Evolutionary conservation across 768 basidiomycete species (phyloP).

Genomic region (Leccinum boreale): DNA sequence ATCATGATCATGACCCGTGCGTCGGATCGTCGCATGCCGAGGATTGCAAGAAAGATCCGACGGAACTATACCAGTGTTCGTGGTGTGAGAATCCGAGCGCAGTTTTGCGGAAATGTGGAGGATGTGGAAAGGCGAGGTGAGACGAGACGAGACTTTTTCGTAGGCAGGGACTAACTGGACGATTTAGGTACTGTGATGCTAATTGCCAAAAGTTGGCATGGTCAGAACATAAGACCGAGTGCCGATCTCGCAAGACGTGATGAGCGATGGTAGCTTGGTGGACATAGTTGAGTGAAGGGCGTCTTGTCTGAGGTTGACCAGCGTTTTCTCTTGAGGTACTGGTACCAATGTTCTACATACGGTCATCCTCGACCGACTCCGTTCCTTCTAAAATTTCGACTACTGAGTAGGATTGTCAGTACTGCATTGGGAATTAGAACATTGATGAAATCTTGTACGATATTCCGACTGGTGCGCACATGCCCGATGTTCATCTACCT

Average conservation of each 20-base stretch:
- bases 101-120: constrained; percentile 48
- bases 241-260: not conserved
- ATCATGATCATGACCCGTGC: not conserved
- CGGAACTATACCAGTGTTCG: constrained; percentile 54
- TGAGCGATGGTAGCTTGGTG: not conserved
- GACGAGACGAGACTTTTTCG: not conserved
- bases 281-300: not conserved
- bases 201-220: constrained; percentile 16
- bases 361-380: not conserved
- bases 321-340: not conserved
- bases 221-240: constrained; percentile 13
- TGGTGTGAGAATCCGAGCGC: constrained; percentile 65
- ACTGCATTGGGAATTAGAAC: not conserved
- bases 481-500: not conserved
- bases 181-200: constrained; percentile 12
- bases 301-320: not conserved
- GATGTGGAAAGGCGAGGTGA: constrained; percentile 42
- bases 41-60: constrained; percentile 28
- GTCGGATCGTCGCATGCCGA: not conserved
- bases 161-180: not conserved
- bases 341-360: not conserved
- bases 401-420: not conserved
- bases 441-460: not conserved
- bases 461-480: not conserved
- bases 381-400: too few species aligned